phyloP scores from a whole-genome alignment of 2,329 filamentous ascomycete genomes.

The Exophiala sp. region DNA sequence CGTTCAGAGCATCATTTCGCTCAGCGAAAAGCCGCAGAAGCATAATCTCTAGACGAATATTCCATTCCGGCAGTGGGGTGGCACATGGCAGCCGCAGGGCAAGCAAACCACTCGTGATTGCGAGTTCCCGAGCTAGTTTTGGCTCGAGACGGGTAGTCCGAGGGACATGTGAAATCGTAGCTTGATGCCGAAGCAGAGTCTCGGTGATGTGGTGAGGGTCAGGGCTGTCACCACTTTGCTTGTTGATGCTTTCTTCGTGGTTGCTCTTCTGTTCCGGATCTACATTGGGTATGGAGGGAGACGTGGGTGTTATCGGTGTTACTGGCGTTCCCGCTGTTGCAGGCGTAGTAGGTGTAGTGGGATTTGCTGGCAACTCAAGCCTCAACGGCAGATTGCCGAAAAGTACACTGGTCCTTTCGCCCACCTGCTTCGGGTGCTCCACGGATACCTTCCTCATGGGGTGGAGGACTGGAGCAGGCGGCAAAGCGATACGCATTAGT shows the following conservation, averaged over 20 bases:
- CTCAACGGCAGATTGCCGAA: too few relatives aligned
- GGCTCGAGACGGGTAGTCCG: conserved; percentile 17
- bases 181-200: too few relatives aligned
- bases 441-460: neutral
- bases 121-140: conserved; percentile 15
- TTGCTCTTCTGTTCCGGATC: neutral
- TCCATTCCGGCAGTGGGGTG: conserved; percentile 20
- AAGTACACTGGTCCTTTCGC: too few relatives aligned
- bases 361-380: too few relatives aligned
- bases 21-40: conserved; percentile 19
- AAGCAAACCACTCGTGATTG: conserved; percentile 21
- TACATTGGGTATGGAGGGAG: neutral
- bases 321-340: neutral
- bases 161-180: neutral
- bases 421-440: too few relatives aligned
- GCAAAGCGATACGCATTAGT: conserved; percentile 3
- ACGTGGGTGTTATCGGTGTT: neutral
- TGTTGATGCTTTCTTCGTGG: neutral
- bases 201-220: too few relatives aligned
- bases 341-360: too few relatives aligned
- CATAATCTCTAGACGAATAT: conserved; percentile 20
- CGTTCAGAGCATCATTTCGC: conserved; percentile 13
- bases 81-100: conserved; percentile 22
- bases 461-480: neutral
- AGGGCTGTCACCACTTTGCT: neutral